Evolutionary conservation across 371 early-diverging fungal genomes (phyloP), one percentile per base, ranked within the genome.

Genomic region (Mucor indicus): DNA sequence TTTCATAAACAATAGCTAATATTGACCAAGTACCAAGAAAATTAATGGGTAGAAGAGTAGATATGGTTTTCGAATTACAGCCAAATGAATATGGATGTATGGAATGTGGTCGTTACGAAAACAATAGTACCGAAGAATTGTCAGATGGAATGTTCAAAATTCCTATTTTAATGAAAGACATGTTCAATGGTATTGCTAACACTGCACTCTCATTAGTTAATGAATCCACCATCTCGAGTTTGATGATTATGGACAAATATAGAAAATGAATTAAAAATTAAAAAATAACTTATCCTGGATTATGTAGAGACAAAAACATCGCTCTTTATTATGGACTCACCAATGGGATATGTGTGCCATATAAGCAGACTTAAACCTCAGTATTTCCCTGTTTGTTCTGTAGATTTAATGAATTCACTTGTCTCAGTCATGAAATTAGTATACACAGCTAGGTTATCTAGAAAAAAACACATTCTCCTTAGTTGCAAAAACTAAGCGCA

Each of bases 221-320:
- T 17, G 41, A 41, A 12, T 1, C 35, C 36, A 36, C 36, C 23
- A 36, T 45, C 45, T 36, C 45, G 16, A 36, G 45, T 16, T 22
- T 45, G 33, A 45, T 45, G 36, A 45, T 45, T 16, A 45, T 45
- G 45, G 36, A 36, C 35, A 45, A 45, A 45, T 42, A 42, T 11
- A 42, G 17, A 29, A 44, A 32, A 44, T 44, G 22, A 44, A 44
- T 44, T 44, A 44, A 32, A 44, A 19, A 20, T 42, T 7, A 30
- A 16, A 42, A 17, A 45, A 45, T 48, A 43, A 32, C 44, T 43
- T 32, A 43, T 31, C 19, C 44, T 43, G 32, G 30, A 43, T 43
- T 43, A 43, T 46, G 19, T 46, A 46, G 47, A 46, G 27, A 46
- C 48, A 16, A 48, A 48, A 38, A 21, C 38, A 17, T 29, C 38